phyloP scores from a whole-genome alignment of 2,329 filamentous ascomycete genomes.

The Macrophomina tecta region DNA sequence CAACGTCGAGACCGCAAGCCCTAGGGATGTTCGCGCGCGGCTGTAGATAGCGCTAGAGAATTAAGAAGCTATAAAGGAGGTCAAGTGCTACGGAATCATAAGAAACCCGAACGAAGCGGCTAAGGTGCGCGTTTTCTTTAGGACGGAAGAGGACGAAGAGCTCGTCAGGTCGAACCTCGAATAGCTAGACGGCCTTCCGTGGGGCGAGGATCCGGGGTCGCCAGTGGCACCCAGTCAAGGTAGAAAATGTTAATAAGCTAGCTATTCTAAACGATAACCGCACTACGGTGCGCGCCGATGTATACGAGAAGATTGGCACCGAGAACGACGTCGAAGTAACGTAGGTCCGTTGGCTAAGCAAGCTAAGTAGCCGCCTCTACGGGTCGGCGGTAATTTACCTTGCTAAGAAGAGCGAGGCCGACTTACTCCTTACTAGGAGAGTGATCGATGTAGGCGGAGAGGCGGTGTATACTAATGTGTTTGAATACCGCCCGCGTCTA shows the following conservation, averaged over 20 bases:
- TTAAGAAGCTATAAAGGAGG: not conserved
- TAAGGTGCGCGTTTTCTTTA: not conserved
- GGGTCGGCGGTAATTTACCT: not conserved
- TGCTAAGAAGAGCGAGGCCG: not conserved
- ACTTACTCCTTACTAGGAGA: not conserved
- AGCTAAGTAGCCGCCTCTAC: not conserved
- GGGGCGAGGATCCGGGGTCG: not conserved
- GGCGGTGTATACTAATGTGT: not conserved
- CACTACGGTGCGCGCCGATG: conserved; percentile 47
- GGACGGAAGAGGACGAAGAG: not conserved
- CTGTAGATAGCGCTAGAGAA: not conserved
- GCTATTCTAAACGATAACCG: not conserved
- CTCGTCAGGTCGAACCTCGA: not conserved
- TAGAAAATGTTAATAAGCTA: not conserved
- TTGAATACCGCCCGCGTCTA: not conserved
- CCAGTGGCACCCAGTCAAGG: not conserved
- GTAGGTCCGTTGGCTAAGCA: not conserved
- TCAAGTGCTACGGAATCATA: not conserved
- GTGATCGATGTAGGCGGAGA: not conserved
- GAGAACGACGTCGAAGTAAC: not conserved
- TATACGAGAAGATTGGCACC: not conserved
- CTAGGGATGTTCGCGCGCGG: not conserved
- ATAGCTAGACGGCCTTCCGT: not conserved
- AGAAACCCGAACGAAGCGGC: not conserved
- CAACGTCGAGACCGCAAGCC: not conserved